phyloP scores from a whole-genome alignment of 352 stramenopile genomes.

The Globisporangium viniferum region DNA sequence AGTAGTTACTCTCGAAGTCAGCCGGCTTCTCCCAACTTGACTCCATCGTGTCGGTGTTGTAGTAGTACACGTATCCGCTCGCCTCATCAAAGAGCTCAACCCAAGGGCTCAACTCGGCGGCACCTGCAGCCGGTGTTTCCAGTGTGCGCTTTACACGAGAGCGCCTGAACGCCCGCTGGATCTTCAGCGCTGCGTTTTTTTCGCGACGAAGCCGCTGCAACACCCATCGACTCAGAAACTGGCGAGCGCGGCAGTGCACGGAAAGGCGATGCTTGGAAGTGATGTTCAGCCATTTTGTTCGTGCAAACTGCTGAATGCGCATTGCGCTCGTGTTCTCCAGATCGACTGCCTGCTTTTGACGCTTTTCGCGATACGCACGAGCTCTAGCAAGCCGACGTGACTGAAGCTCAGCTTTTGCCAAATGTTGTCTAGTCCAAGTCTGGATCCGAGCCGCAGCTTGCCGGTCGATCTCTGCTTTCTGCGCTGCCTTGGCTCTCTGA shows the following conservation, averaged over 20 bases:
- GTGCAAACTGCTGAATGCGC: constrained; percentile 40
- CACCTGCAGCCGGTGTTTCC: constrained; percentile 30
- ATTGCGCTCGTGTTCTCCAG: constrained; percentile 26
- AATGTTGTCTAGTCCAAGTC: constrained; percentile 21
- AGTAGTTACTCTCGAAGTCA: neutral
- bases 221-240: constrained; percentile 32
- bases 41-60: constrained; percentile 45
- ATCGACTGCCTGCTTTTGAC: constrained; percentile 6
- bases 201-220: constrained; percentile 21
- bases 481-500: constrained; percentile 11
- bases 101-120: constrained; percentile 29
- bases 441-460: constrained; percentile 32
- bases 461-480: constrained; percentile 22
- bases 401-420: constrained; percentile 20
- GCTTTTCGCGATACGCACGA: constrained; percentile 14
- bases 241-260: constrained; percentile 36
- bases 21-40: constrained; percentile 43
- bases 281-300: constrained; percentile 20
- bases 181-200: constrained; percentile 30
- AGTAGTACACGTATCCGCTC: constrained; percentile 69
- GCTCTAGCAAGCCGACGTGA: constrained; percentile 19
- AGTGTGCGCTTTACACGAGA: constrained; percentile 37
- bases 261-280: constrained; percentile 12
- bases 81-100: constrained; percentile 70
- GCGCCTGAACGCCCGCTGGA: constrained; percentile 61